phyloP scores from a whole-genome alignment of 768 basidiomycete species.

The Macrolepiota dolichaula region DNA sequence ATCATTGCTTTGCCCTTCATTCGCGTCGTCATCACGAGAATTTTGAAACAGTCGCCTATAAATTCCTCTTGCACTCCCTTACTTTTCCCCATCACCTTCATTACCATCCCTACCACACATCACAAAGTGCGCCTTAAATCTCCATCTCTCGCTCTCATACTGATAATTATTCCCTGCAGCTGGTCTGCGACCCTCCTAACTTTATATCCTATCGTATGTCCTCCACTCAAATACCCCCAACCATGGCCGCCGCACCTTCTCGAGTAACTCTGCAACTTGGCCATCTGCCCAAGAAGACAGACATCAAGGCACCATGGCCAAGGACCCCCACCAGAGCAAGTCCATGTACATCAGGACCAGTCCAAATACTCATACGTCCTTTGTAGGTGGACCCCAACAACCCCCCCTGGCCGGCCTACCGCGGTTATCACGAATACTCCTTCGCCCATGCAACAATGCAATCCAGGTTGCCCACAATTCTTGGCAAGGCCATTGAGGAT shows the following conservation, averaged over 20 bases:
- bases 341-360: slow-evolving; percentile 15
- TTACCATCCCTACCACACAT: background rate
- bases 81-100: background rate
- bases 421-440: slow-evolving; percentile 78
- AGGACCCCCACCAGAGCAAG: slow-evolving; percentile 67
- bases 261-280: slow-evolving; percentile 71
- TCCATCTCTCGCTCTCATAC: background rate
- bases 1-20: background rate
- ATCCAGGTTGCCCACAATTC: slow-evolving; percentile 90
- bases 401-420: slow-evolving; percentile 80
- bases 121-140: background rate
- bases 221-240: slow-evolving; percentile 1
- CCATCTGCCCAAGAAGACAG: slow-evolving; percentile 69
- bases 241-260: slow-evolving; percentile 39
- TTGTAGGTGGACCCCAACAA: slow-evolving; percentile 75
- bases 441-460: slow-evolving; percentile 95
- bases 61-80: background rate
- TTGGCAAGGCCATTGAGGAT: slow-evolving; percentile 95
- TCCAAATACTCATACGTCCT: background rate
- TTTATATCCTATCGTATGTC: background rate
- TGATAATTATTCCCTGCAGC: background rate
- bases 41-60: slow-evolving; percentile 6
- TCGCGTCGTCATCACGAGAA: slow-evolving; percentile 5
- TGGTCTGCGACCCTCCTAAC: background rate
- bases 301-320: slow-evolving; percentile 71